These are phyloP conservation scores for Alternaria conjuncta DNA, from an alignment of 2,329 filamentous ascomycete species.

Conservation along the genomic window DNA sequence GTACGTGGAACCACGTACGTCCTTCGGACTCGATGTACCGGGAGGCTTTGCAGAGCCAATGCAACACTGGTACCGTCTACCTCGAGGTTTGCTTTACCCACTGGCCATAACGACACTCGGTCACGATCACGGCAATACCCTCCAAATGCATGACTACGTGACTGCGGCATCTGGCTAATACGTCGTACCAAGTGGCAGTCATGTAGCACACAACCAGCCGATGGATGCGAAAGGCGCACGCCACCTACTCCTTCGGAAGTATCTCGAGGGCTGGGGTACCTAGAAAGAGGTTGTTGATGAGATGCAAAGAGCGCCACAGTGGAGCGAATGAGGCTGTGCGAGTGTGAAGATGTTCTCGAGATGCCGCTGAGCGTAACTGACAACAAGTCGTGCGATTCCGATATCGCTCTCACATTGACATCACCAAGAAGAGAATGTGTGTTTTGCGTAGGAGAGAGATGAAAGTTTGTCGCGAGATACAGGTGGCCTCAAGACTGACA, in stretches of 20 bases:
- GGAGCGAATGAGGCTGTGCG: slow-evolving; percentile 6
- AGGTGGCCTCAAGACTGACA: neutral
- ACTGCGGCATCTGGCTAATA: slow-evolving; percentile 3
- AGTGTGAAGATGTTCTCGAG: neutral
- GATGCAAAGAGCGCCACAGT: slow-evolving; percentile 15
- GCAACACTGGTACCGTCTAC: neutral
- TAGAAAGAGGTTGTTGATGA: neutral
- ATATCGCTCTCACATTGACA: neutral
- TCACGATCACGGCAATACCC: slow-evolving; percentile 6
- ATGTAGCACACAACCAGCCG: slow-evolving; percentile 6
- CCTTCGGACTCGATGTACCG: slow-evolving; percentile 8
- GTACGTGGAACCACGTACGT: slow-evolving; percentile 5
- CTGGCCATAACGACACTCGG: neutral
- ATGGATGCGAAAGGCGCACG: slow-evolving; percentile 11
- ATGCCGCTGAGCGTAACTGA: neutral
- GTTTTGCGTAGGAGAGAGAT: neutral
- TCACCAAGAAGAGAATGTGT: too few relatives aligned
- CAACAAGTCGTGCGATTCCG: neutral
- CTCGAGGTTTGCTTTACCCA: slow-evolving; percentile 11
- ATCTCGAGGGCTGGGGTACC: slow-evolving; percentile 6
- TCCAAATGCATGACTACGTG: slow-evolving; percentile 13
- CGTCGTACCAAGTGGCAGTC: slow-evolving; percentile 10
- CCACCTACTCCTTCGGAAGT: slow-evolving; percentile 12
- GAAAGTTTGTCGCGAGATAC: neutral
- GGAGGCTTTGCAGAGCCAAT: slow-evolving; percentile 1